Percentiles rank a stretch among this genome's conserved stretches.
Evolutionary conservation across 108 stramenopile species (phyloP).

Genomic region (Mediolabrus comicus): DNA sequence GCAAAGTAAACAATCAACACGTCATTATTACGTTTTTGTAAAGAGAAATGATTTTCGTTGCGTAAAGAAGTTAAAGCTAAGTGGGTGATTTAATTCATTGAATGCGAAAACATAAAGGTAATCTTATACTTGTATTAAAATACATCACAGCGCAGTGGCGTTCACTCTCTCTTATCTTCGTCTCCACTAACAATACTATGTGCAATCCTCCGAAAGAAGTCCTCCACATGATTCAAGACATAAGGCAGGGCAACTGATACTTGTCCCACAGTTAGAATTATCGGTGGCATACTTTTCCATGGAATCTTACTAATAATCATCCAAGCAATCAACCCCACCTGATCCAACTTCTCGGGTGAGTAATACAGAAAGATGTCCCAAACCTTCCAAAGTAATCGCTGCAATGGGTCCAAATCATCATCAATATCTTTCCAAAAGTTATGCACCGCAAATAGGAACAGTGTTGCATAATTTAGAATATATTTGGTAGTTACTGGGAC

Average conservation of each 20-base stretch:
- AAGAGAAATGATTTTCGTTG: too few relatives aligned
- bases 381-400: constrained; percentile 24
- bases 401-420: constrained; percentile 28
- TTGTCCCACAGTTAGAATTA: constrained; percentile 55
- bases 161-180: not conserved
- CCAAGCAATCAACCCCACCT: not conserved
- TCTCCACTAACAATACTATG: not conserved
- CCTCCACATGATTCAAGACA: constrained; percentile 61
- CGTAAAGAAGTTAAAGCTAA: not conserved
- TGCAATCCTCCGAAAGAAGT: constrained; percentile 63
- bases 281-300: constrained; percentile 61
- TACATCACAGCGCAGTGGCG: too few relatives aligned
- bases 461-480: constrained; percentile 36
- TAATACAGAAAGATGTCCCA: constrained; percentile 20
- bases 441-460: constrained; percentile 9
- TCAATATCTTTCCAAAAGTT: constrained; percentile 37
- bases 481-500: constrained; percentile 63
- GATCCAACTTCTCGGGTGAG: constrained; percentile 15
- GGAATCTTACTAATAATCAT: constrained; percentile 25
- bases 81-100: not conserved
- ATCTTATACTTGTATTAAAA: too few relatives aligned
- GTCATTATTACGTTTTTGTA: not conserved
- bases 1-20: not conserved
- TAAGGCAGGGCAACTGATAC: constrained; percentile 58
- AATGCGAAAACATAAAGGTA: too few relatives aligned